Conservation (phyloP, 176 grass and related monocot genomes). For the Bolboschoenus planiculmis region DNA sequence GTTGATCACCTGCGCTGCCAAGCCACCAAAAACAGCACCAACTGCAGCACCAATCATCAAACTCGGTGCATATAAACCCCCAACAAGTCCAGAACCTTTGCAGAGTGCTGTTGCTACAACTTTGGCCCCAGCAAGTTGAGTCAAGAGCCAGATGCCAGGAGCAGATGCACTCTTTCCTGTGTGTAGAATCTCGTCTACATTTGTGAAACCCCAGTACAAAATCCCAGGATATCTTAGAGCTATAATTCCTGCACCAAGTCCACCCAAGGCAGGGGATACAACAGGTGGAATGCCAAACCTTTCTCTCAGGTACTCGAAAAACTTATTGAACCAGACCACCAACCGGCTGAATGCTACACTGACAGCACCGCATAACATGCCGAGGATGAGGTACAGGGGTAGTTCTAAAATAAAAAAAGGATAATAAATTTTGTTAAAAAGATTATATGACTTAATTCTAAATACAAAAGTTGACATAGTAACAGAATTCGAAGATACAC, state of each 20-base stretch:
- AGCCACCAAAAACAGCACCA: conserved; percentile 94
- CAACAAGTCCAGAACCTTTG: conserved; percentile 93
- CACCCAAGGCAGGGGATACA: conserved; percentile 82
- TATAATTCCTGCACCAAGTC: conserved; percentile 83
- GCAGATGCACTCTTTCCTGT: conserved; percentile 92
- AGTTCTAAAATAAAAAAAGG: conserved; percentile 44
- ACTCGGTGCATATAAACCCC: conserved; percentile 93
- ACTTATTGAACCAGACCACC: conserved; percentile 67
- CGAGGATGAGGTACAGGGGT: conserved; percentile 84
- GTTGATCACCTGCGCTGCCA: conserved; percentile 80
- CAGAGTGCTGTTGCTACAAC: conserved; percentile 90
- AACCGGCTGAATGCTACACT: conserved; percentile 74
- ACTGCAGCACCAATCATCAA: conserved; percentile 96
- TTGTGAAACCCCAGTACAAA: conserved; percentile 97
- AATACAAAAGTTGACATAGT: background rate
- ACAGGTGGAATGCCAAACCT: conserved; percentile 69
- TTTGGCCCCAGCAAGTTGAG: conserved; percentile 86
- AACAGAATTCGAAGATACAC: background rate
- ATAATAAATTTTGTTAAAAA: conserved; percentile 11
- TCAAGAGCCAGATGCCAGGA: conserved; percentile 90
- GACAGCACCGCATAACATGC: conserved; percentile 85
- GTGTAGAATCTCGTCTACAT: conserved; percentile 94
- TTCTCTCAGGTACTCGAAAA: conserved; percentile 60
- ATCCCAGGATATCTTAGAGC: conserved; percentile 96
- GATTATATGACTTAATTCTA: background rate